A percentile compares a stretch with the other conserved stretches of the same genome.
These are phyloP conservation scores for Piedraia hortae DNA, from an alignment of 2,329 filamentous ascomycete species.

Conservation along the genomic window DNA sequence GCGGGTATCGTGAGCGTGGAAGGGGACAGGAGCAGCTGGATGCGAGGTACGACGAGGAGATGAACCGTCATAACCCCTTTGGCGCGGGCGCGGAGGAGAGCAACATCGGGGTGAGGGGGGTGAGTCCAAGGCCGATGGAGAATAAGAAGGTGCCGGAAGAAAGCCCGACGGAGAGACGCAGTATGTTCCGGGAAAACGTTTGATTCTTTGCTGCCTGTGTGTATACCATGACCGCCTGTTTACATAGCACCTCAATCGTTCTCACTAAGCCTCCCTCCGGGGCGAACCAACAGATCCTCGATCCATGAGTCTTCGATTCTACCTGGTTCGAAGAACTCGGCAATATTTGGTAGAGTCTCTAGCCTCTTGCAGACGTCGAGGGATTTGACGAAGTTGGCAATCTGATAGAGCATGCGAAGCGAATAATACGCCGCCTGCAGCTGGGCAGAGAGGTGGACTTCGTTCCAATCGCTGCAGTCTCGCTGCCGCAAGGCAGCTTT, in stretches of 20 bases:
- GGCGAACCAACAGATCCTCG: no score
- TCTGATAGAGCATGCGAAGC: constrained; percentile 16
- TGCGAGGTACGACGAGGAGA: constrained; percentile 20
- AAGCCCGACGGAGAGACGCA: constrained; percentile 39
- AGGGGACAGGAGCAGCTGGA: constrained; percentile 18
- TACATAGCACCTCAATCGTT: no score
- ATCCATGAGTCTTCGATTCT: no score
- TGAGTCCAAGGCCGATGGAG: constrained; percentile 42
- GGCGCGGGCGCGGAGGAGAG: constrained; percentile 38
- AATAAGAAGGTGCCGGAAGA: constrained; percentile 23
- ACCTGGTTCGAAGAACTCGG: constrained; percentile 4
- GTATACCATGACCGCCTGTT: no score
- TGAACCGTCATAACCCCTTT: constrained; percentile 34
- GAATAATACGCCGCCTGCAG: constrained; percentile 19
- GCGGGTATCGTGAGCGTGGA: constrained; percentile 13
- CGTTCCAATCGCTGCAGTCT: constrained; percentile 13
- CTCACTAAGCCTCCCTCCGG: no score
- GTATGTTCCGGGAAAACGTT: constrained; percentile 42
- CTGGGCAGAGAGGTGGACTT: constrained; percentile 15
- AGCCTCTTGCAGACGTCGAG: constrained; percentile 1
- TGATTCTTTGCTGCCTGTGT: no score
- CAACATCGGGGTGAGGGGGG: constrained; percentile 34
- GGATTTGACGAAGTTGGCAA: constrained; percentile 2
- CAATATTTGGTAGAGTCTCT: constrained; percentile 5
- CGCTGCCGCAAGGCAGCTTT: constrained; percentile 8